Percentiles rank a stretch among this genome's conserved stretches.
Evolutionary conservation across 176 grass and related monocot genomes (phyloP).

Genomic region (Phragmites australis): DNA sequence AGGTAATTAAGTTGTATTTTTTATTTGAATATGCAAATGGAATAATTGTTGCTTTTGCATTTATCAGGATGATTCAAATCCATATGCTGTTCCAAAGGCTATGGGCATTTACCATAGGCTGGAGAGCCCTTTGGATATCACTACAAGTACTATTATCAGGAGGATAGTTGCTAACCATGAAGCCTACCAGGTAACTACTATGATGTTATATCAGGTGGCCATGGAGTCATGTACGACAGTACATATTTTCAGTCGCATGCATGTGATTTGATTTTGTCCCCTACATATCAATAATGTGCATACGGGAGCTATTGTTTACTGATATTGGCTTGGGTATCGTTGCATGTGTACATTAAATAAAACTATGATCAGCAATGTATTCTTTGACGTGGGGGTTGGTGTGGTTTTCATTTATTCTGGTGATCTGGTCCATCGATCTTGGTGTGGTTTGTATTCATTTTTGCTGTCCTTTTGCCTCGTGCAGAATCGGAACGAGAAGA

Average conservation of each 20-base stretch:
- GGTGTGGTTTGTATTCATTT: conserved; percentile 35
- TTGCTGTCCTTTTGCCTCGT: conserved; percentile 32
- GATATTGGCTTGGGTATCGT: conserved; percentile 14
- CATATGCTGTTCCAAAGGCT: conserved; percentile 78
- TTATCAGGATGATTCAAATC: conserved; percentile 79
- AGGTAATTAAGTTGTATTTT: conserved; percentile 42
- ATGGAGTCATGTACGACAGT: conserved; percentile 1
- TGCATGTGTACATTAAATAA: conserved; percentile 37
- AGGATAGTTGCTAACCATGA: conserved; percentile 98
- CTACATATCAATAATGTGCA: conserved; percentile 29
- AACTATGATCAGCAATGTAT: conserved; percentile 7
- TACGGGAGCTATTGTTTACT: conserved; percentile 5
- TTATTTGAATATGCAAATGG: conserved; percentile 6
- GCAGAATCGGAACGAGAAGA: conserved; percentile 98
- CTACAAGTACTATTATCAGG: conserved; percentile 93
- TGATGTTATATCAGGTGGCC: neutral
- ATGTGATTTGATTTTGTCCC: conserved; percentile 20
- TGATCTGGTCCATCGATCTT: conserved; percentile 41
- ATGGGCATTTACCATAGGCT: conserved; percentile 76
- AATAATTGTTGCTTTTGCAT: neutral
- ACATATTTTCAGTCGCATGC: conserved; percentile 7
- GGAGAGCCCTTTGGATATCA: conserved; percentile 81
- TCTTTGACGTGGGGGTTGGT: conserved; percentile 28
- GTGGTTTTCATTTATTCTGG: conserved; percentile 37
- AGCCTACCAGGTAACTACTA: conserved; percentile 75